Evolutionary conservation across 306 rosid genomes (phyloP).

Genomic region (Lotus japonicus): DNA sequence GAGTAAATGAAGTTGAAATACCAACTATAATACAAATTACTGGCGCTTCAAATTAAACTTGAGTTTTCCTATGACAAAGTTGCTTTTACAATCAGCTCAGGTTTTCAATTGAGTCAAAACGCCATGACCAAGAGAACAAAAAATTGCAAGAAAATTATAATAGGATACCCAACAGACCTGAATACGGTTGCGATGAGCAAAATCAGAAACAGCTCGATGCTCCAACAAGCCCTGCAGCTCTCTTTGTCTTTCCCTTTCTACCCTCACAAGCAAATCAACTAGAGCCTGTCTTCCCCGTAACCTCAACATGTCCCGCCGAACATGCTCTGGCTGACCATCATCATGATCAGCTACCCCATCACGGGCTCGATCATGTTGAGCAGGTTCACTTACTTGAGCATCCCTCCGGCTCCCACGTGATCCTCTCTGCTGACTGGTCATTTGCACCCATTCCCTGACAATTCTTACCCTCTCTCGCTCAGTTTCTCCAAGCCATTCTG

Average conservation of each 20-base stretch:
- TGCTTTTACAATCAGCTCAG: background rate
- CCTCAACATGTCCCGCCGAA: slow-evolving; percentile 77
- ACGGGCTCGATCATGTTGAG: slow-evolving; percentile 47
- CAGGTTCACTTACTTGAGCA: slow-evolving; percentile 46
- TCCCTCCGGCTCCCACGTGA: slow-evolving; percentile 80
- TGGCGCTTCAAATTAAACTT: background rate
- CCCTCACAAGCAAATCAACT: slow-evolving; percentile 85
- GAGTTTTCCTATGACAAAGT: background rate
- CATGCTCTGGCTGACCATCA: slow-evolving; percentile 92
- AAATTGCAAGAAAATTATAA: slow-evolving; percentile 7
- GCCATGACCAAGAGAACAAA: slow-evolving; percentile 7
- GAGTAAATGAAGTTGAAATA: background rate
- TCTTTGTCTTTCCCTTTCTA: slow-evolving; percentile 91
- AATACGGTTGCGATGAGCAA: slow-evolving; percentile 97
- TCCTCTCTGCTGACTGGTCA: slow-evolving; percentile 94
- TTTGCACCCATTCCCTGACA: slow-evolving; percentile 99
- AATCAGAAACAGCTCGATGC: slow-evolving; percentile 98
- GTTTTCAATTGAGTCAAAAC: background rate
- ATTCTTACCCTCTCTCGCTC: slow-evolving; percentile 98
- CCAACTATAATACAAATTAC: background rate
- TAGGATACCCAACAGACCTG: slow-evolving; percentile 64
- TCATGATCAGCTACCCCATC: slow-evolving; percentile 58
- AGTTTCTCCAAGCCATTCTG: slow-evolving; percentile 99
- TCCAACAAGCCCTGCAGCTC: slow-evolving; percentile 92
- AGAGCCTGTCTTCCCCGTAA: slow-evolving; percentile 95